These are phyloP conservation scores for Daedaleopsis sinensis DNA, from an alignment of 768 basidiomycete genomes.

Conservation along the genomic window DNA sequence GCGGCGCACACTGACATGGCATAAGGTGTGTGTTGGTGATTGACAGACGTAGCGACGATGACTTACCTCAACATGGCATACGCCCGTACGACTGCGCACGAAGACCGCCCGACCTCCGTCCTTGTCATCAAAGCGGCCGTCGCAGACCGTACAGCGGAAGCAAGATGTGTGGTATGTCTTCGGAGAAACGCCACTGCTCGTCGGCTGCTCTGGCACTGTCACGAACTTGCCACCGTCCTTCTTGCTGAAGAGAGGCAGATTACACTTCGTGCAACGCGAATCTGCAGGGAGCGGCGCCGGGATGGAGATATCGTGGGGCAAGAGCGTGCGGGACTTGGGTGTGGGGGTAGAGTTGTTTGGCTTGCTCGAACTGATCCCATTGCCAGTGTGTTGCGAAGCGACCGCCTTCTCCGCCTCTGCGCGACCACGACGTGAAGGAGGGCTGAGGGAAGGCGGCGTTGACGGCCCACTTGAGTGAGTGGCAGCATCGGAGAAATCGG, in stretches of 20 bases:
- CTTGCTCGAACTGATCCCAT: conserved; percentile 6
- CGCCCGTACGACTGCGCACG: conserved; percentile 63
- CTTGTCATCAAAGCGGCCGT: conserved; percentile 62
- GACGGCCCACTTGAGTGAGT: conserved; percentile 57
- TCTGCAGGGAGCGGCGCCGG: conserved; percentile 40
- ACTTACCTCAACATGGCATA: conserved; percentile 67
- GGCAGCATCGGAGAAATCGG: conserved; percentile 61
- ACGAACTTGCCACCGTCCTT: conserved; percentile 67
- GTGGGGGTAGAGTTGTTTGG: conserved; percentile 27
- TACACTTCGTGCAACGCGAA: conserved; percentile 63
- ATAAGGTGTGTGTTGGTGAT: neutral
- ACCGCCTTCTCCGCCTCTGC: conserved; percentile 13
- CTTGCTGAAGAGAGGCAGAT: conserved; percentile 56
- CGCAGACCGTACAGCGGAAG: conserved; percentile 73
- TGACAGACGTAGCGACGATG: conserved; percentile 13
- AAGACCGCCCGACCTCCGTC: conserved; percentile 70
- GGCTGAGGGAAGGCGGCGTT: conserved; percentile 49
- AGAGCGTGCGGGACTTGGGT: conserved; percentile 28
- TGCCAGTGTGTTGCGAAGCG: conserved; percentile 3
- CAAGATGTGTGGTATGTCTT: conserved; percentile 74
- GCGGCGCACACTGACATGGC: conserved; percentile 47
- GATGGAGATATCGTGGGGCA: conserved; percentile 26
- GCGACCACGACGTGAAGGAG: conserved; percentile 23
- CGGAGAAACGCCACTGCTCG: conserved; percentile 44
- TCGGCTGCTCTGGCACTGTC: conserved; percentile 59